Conservation (phyloP, 768 basidiomycete species). For the Lentinula guzmanii region DNA sequence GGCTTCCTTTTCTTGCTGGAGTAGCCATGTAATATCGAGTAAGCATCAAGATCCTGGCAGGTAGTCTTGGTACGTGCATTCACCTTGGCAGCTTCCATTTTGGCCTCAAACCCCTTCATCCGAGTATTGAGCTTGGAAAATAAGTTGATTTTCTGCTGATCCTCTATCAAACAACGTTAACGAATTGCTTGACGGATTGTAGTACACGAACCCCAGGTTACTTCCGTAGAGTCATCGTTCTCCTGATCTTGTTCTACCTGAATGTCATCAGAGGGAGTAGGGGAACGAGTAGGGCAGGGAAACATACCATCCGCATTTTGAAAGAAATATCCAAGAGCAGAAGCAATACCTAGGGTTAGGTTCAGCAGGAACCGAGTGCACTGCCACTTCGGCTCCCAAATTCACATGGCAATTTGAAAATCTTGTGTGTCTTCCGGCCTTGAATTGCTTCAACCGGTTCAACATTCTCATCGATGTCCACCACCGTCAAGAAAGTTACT, state of each 20-base stretch:
- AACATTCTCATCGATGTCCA: neutral
- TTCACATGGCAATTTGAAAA: neutral
- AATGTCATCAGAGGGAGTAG: slow-evolving; percentile 1
- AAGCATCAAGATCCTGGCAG: neutral
- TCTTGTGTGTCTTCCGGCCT: too few relatives aligned
- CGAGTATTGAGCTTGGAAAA: slow-evolving; percentile 91
- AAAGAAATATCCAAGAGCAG: slow-evolving; percentile 20
- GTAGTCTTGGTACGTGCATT: slow-evolving; percentile 7
- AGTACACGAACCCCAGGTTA: slow-evolving; percentile 74
- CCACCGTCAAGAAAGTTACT: neutral
- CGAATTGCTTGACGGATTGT: slow-evolving; percentile 4
- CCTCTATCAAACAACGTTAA: slow-evolving; percentile 36
- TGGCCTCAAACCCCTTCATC: slow-evolving; percentile 64
- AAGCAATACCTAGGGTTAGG: neutral
- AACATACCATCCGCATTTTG: slow-evolving; percentile 53
- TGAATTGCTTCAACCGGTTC: neutral
- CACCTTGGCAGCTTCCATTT: slow-evolving; percentile 71
- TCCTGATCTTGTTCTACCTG: slow-evolving; percentile 78
- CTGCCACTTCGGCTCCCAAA: neutral
- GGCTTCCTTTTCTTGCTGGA: slow-evolving; percentile 90
- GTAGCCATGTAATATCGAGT: neutral
- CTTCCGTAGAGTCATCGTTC: slow-evolving; percentile 66
- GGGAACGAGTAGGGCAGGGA: neutral
- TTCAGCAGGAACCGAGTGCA: neutral
- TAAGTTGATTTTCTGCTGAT: slow-evolving; percentile 85